Percentiles rank a stretch among this genome's conserved stretches.
phyloP scores from a whole-genome alignment of 1,139 yeast genomes.

The Blastobotrys petasosporus region DNA sequence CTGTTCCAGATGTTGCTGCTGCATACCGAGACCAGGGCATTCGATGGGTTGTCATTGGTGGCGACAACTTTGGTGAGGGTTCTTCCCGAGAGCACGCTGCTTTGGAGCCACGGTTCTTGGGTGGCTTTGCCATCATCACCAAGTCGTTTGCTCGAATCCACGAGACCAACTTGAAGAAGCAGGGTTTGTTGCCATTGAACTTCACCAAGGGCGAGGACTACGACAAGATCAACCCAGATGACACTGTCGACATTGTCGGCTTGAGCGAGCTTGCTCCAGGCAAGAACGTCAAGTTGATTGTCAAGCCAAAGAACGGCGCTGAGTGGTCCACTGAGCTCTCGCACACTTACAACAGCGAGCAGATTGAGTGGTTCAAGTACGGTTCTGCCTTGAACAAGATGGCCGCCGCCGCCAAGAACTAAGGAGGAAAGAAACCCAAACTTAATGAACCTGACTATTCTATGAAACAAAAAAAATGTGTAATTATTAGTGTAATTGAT shows the following conservation, averaged over 20 bases:
- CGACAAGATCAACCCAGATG: slow-evolving; percentile 89
- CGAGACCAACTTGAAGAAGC: slow-evolving; percentile 93
- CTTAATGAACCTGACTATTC: neutral
- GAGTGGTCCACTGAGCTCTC: slow-evolving; percentile 86
- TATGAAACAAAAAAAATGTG: neutral
- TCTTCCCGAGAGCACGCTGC: slow-evolving; percentile 99
- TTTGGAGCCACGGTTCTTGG: slow-evolving; percentile 97
- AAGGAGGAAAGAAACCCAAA: neutral
- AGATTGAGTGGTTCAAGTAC: slow-evolving; percentile 97
- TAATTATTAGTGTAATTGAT: neutral
- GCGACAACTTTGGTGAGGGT: slow-evolving; percentile 99
- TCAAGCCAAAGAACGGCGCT: slow-evolving; percentile 79
- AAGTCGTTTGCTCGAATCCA: slow-evolving; percentile 98
- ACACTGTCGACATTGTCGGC: slow-evolving; percentile 83
- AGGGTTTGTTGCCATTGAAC: slow-evolving; percentile 96
- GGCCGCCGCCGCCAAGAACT: slow-evolving; percentile 45
- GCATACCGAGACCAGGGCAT: slow-evolving; percentile 90
- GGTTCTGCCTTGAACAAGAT: slow-evolving; percentile 99
- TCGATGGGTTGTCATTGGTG: slow-evolving; percentile 98
- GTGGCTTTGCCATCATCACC: slow-evolving; percentile 95
- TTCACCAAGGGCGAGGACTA: slow-evolving; percentile 83
- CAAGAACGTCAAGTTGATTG: slow-evolving; percentile 78
- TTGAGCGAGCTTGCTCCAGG: slow-evolving; percentile 88
- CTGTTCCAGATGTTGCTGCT: slow-evolving; percentile 95
- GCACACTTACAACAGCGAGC: slow-evolving; percentile 94